Base-by-base conservation (phyloP, 2,329 filamentous ascomycete species). In the Erysiphe pulchra region DNA sequence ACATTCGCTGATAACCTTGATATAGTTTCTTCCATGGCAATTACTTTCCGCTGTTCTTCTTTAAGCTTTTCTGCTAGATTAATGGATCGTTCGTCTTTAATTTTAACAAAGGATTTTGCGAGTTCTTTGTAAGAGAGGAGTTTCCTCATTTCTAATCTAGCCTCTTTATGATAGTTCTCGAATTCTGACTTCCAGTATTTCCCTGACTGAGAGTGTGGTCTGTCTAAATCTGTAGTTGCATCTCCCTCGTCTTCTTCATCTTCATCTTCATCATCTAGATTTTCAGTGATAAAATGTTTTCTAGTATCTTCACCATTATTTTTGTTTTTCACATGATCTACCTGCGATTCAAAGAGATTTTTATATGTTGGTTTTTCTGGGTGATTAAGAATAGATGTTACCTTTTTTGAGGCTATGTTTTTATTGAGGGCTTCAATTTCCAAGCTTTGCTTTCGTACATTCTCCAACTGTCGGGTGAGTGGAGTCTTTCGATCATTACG, bases 101-200 rank as follows among this genome's bases (percentile, higher is more conserved):
- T 73, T 57, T 77, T 76, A 39, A 81, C 81, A 56, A 78, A 86
- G 46, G 75, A 77, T 61, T 82, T 86, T 47, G 80, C 79, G 50
- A 83, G 66, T 56, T 81, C 73, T 63, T 85, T 83, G 65, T 85
- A 86, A 56, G 73, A 74, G 56, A 86, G 70, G 55, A 87, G 66
- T 62, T 79, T 82, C 62, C 76, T 75, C 66, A 85, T 77, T 59
- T 86, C 78, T 39, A 67, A 69, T 58, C 73, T 74, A 50, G 80
- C 80, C 50, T 80, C 77, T 40, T 73, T 67, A 43, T 81, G 75
- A 55, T 86, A 87, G 46, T 68, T 70, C 52, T 82, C 70, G 54
- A 80, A 86, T 55, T 84, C 73, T 20, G 72, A 69, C 60, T 86
- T 86, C 81, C 81, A 87, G 60, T 80, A 85, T 53, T 71, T 75